A percentile compares a stretch with the other conserved stretches of the same genome.
These are phyloP conservation scores for Podospora didyma DNA, from an alignment of 495 filamentous ascomycete species.

Conservation along the genomic window DNA sequence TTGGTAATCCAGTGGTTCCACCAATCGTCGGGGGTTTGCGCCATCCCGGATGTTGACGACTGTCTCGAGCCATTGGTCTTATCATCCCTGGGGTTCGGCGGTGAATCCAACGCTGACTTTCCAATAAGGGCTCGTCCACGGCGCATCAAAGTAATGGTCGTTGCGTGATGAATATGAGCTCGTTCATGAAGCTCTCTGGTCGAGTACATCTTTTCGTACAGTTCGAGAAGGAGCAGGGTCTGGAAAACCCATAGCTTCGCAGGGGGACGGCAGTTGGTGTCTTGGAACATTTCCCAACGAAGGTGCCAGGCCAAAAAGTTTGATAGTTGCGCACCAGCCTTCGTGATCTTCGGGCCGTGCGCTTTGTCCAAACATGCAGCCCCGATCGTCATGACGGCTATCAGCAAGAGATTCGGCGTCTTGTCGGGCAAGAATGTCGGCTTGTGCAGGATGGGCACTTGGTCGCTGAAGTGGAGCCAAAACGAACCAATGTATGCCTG, in stretches of 20 bases:
- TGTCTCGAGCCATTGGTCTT: conserved; percentile 55
- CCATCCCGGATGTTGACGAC: conserved; percentile 52
- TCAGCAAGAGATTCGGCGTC: conserved; percentile 77
- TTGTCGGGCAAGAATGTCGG: conserved; percentile 89
- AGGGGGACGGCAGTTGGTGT: conserved; percentile 85
- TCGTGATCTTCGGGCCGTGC: conserved; percentile 67
- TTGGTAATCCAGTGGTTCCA: conserved; percentile 98
- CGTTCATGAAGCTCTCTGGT: conserved; percentile 88
- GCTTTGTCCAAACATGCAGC: conserved; percentile 82
- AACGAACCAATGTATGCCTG: conserved; percentile 90
- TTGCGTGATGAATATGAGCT: conserved; percentile 95
- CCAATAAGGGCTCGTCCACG: conserved; percentile 88
- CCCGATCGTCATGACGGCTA: conserved; percentile 92
- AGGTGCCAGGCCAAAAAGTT: conserved; percentile 89
- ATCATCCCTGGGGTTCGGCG: conserved; percentile 72
- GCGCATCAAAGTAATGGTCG: conserved; percentile 92
- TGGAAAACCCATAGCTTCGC: conserved; percentile 99
- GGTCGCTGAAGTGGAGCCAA: conserved; percentile 92
- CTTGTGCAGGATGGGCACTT: conserved; percentile 90
- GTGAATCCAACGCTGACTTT: conserved; percentile 81
- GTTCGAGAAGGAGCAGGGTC: conserved; percentile 79
- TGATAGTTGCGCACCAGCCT: conserved; percentile 70
- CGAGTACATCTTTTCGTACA: conserved; percentile 97
- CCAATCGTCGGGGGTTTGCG: conserved; percentile 76
- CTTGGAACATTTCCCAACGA: conserved; percentile 88